phyloP scores from a whole-genome alignment of 306 rosid genomes.

The Cicer cuneatum region DNA sequence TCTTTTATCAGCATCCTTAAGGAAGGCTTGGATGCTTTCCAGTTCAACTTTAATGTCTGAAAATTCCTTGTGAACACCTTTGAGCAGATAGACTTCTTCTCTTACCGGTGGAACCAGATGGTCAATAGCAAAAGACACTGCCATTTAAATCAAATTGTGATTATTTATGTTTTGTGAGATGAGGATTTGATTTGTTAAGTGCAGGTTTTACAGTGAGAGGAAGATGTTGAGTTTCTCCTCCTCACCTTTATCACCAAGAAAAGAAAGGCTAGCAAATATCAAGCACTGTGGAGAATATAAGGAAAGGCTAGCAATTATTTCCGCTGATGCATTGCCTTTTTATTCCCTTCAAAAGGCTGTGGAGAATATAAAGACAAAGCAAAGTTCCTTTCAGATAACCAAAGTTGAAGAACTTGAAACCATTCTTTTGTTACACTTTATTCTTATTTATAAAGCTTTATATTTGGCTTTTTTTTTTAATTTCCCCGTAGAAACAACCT shows the following conservation, averaged over 20 bases:
- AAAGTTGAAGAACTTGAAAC: no score
- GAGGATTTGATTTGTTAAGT: no score
- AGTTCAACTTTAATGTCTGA: conserved; percentile 4
- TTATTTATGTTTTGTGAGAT: no score
- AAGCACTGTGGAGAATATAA: no score
- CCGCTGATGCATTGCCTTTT: conserved; percentile 24
- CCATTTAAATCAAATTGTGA: background rate
- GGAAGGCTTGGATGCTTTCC: background rate
- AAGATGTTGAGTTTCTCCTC: no score
- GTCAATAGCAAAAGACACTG: background rate
- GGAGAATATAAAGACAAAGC: background rate
- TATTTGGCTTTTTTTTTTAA: background rate
- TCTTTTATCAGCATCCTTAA: conserved; percentile 20
- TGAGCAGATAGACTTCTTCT: background rate
- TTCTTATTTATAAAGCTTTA: conserved; percentile 17
- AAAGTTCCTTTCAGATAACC: no score
- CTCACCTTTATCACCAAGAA: no score
- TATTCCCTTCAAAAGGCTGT: background rate
- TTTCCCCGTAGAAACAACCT: background rate
- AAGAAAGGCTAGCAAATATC: no score
- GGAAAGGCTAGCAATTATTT: no score
- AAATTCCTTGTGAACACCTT: background rate
- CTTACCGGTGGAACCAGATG: background rate
- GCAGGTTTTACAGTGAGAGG: no score
- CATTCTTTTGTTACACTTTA: background rate